phyloP scores from a whole-genome alignment of 345 rosid species.

The Dovyalis caffra region DNA sequence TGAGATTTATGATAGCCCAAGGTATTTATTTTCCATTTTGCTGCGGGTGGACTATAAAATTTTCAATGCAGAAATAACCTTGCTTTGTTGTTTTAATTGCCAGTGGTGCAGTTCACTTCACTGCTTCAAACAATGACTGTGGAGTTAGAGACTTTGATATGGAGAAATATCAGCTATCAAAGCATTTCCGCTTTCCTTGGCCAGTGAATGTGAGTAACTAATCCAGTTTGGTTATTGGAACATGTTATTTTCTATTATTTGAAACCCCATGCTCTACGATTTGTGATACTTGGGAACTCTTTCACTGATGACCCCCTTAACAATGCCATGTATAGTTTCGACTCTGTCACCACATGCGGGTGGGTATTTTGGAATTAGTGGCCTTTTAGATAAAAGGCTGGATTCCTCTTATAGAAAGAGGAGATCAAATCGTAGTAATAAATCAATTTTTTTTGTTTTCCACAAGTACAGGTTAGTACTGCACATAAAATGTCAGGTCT shows the following conservation, averaged over 20 bases:
- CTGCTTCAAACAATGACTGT: slow-evolving; percentile 57
- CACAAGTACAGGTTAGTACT: background rate
- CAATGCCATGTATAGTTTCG: background rate
- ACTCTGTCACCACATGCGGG: background rate
- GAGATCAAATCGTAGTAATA: background rate
- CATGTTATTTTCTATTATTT: background rate
- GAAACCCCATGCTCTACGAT: background rate
- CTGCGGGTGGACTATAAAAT: background rate
- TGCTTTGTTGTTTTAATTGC: slow-evolving; percentile 3
- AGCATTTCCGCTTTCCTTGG: slow-evolving; percentile 50
- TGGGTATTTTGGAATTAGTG: background rate
- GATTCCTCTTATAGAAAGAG: background rate
- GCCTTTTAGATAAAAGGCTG: background rate
- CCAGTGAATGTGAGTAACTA: slow-evolving; percentile 50
- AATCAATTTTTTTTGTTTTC: background rate
- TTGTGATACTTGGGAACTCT: background rate
- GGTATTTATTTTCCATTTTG: slow-evolving; percentile 26
- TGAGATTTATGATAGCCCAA: slow-evolving; percentile 65
- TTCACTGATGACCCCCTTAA: background rate
- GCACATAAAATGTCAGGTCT: background rate
- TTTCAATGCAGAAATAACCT: background rate
- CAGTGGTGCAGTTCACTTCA: slow-evolving; percentile 54
- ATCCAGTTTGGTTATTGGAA: background rate
- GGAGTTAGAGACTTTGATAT: slow-evolving; percentile 59
- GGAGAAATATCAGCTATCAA: slow-evolving; percentile 47